phyloP scores from a whole-genome alignment of 164 flowering plant genomes.

The Dillenia suffruticosa region DNA sequence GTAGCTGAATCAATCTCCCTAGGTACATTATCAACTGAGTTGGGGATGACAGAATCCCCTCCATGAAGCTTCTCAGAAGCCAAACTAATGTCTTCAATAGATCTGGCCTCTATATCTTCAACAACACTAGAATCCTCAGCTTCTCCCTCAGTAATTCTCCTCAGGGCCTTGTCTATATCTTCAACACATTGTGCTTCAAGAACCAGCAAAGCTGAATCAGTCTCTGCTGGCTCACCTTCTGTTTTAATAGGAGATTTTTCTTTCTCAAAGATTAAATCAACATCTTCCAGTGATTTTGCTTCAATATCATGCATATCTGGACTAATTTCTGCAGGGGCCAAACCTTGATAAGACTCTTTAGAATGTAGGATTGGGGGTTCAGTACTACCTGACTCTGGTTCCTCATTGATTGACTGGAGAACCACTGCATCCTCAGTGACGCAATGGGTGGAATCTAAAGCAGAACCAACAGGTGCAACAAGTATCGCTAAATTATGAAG shows the following conservation, averaged over 20 bases:
- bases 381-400: too few species aligned
- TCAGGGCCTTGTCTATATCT: conserved; percentile 1
- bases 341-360: too few species aligned
- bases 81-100: conserved; percentile 24
- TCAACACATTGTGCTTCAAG: conserved; percentile 15
- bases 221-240: conserved; percentile 1
- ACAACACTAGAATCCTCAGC: not conserved
- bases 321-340: not conserved
- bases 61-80: conserved; percentile 25
- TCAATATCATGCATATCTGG: conserved; percentile 12
- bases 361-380: too few species aligned
- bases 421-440: too few species aligned
- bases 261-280: conserved; percentile 10
- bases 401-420: too few species aligned
- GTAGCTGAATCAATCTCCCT: conserved; percentile 6
- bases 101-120: conserved; percentile 27
- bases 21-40: conserved; percentile 9
- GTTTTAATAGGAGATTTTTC: conserved; percentile 2
- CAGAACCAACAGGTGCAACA: too few species aligned
- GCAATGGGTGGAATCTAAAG: too few species aligned
- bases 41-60: conserved; percentile 16
- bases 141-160: not conserved
- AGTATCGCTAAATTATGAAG: too few species aligned
- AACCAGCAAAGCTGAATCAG: conserved; percentile 8
- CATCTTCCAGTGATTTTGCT: conserved; percentile 18